These are phyloP conservation scores for Penicillium malachiteum DNA, from an alignment of 495 filamentous ascomycete genomes.

Conservation along the genomic window DNA sequence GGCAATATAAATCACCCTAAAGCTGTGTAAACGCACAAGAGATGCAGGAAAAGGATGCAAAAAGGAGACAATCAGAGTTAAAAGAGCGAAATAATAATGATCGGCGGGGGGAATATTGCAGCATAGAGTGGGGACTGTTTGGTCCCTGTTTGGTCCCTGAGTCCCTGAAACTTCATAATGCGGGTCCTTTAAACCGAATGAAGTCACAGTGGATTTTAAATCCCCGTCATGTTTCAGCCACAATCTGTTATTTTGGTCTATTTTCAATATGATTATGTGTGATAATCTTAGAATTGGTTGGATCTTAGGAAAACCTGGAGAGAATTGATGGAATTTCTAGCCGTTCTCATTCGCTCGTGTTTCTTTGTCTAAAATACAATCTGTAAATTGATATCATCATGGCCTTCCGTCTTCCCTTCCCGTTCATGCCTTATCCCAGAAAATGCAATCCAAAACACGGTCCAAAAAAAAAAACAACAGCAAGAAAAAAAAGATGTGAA, in stretches of 20 bases:
- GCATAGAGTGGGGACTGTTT: background rate
- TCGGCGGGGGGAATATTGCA: constrained; percentile 8
- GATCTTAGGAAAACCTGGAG: background rate
- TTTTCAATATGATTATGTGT: background rate
- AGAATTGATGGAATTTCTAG: background rate
- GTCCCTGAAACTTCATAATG: background rate
- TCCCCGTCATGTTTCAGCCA: constrained; percentile 4
- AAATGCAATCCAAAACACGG: constrained; percentile 7
- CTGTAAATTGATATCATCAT: constrained; percentile 9
- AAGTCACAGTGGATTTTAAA: constrained; percentile 3
- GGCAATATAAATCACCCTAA: constrained; percentile 8
- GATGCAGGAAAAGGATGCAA: background rate
- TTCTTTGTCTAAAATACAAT: constrained; percentile 15
- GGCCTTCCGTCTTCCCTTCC: constrained; percentile 2
- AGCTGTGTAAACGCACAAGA: background rate
- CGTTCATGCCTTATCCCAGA: background rate
- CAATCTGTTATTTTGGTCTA: background rate
- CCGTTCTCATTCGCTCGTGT: constrained; percentile 11
- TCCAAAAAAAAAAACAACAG: constrained; percentile 1
- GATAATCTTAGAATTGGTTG: too few relatives aligned
- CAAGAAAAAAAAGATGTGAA: constrained; percentile 4
- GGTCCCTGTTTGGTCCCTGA: background rate
- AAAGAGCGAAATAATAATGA: constrained; percentile 4
- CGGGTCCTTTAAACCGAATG: constrained; percentile 3
- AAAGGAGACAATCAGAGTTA: background rate